Percentiles rank a stretch among this genome's conserved stretches.
phyloP scores from a whole-genome alignment of 306 rosid genomes.

The Morella rubra region DNA sequence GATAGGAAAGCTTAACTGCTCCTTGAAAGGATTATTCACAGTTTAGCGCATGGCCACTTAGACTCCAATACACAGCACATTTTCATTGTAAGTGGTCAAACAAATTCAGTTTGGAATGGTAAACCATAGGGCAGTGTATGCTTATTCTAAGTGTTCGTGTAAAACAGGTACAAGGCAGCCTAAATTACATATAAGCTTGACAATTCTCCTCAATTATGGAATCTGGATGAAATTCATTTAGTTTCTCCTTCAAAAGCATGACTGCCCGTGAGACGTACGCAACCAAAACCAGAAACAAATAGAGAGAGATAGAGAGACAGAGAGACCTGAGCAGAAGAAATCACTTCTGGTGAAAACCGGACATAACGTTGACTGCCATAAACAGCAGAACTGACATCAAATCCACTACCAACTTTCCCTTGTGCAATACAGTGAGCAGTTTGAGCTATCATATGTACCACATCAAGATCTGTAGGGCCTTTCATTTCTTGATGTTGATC shows the following conservation, averaged over 20 bases:
- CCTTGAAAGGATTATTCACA: background rate
- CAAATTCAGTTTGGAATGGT: slow-evolving; percentile 7
- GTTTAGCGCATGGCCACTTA: background rate
- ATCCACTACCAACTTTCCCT: slow-evolving; percentile 98
- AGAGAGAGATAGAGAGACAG: slow-evolving; percentile 1
- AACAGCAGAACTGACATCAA: slow-evolving; percentile 97
- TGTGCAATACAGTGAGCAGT: slow-evolving; percentile 95
- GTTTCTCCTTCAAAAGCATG: slow-evolving; percentile 13
- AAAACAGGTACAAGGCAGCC: slow-evolving; percentile 7
- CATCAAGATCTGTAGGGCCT: slow-evolving; percentile 56
- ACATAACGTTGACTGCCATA: slow-evolving; percentile 98
- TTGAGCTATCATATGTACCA: slow-evolving; percentile 91
- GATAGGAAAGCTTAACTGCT: background rate
- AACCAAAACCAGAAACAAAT: background rate
- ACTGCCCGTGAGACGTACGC: background rate
- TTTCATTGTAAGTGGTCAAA: too few relatives aligned
- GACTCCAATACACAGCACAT: background rate
- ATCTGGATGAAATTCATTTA: slow-evolving; percentile 4
- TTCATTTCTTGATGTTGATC: slow-evolving; percentile 42
- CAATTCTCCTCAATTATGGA: background rate
- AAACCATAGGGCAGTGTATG: slow-evolving; percentile 15
- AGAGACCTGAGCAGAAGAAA: slow-evolving; percentile 81
- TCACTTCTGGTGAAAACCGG: slow-evolving; percentile 95
- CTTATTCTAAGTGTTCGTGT: slow-evolving; percentile 11
- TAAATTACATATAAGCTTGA: slow-evolving; percentile 7